Base-by-base conservation (phyloP, 2,329 filamentous ascomycete genomes). In the Fusarium succisae region DNA sequence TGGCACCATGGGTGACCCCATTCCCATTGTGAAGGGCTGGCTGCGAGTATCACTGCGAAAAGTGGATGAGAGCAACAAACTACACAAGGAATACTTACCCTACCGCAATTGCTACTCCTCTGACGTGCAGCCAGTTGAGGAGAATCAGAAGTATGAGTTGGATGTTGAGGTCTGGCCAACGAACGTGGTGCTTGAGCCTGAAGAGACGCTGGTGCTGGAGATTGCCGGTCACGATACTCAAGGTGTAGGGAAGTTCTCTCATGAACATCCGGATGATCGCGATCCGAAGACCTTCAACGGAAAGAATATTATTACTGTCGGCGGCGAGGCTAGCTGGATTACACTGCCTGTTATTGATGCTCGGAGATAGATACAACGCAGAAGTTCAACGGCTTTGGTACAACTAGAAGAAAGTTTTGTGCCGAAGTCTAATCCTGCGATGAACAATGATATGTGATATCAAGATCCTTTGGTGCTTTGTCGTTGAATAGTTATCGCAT, bases 111-210 rank as follows among this genome's bases (percentile, higher is more conserved):
- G 92, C 77, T 82, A 85, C 35, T 87, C 84, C 39, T 87, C 82
- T 0, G 90, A 91, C 63, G 86, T 89, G 4, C 83, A 84, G 53
- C 83, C 85, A 1, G 89, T 92, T 8, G 83, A 86, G 39, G 81
- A 84, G 0, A 87, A 86, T 0, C 86, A 89, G 65, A 83, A 90
- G 0, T 92, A 92, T 75, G 80, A 78, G 0, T 88, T 91, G 1
- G 90, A 92, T 68, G 83, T 92, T 1, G 90, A 92, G 78, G 79
- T 92, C 1, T 92, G 90, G 90, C 89, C 90, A 1, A 91, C 90
- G 0, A 90, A 89, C 63, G 88, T 91, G 0, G 81, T 91, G 6
- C 81, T 80, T 12, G 78, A 80, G 37, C 76, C 78, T 37, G 88
- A 88, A 0, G 87, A 84, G 0, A 85, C 82, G 72, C 75, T 91